phyloP scores from a whole-genome alignment of 1,284 basidiomycete genomes.

The Marasmius sp. region DNA sequence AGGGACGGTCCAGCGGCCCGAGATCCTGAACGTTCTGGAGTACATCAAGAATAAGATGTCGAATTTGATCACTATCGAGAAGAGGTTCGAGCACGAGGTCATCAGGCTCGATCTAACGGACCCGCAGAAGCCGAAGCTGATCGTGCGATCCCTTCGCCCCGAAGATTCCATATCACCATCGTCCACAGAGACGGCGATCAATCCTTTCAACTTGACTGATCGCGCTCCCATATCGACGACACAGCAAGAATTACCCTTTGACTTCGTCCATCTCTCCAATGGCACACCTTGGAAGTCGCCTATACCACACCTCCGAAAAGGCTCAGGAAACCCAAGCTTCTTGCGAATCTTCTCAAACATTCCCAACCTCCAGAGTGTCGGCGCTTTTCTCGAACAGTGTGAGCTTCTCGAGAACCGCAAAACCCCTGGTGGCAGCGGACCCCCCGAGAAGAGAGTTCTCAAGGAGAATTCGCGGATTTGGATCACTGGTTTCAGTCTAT shows the following conservation, averaged over 20 bases:
- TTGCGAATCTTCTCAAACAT: background rate
- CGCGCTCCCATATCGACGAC: background rate
- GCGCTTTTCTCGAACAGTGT: background rate
- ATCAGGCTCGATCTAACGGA: background rate
- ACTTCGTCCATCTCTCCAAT: background rate
- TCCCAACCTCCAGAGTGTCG: background rate
- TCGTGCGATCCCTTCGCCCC: background rate
- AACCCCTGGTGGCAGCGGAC: too few species aligned
- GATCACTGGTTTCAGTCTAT: background rate
- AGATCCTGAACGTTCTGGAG: background rate
- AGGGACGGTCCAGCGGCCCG: slow-evolving; percentile 1
- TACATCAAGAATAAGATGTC: background rate
- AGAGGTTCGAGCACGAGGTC: background rate
- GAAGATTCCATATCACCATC: too few species aligned
- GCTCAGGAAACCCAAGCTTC: background rate
- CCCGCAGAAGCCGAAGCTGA: background rate
- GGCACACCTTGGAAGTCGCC: background rate
- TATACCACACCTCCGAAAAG: background rate
- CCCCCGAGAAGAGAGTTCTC: background rate
- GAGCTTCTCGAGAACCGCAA: background rate
- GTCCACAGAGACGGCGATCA: too few species aligned
- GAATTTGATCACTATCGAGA: background rate
- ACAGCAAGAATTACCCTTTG: background rate
- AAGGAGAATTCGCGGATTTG: background rate
- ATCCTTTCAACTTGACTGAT: too few species aligned